These are phyloP conservation scores for Odontarrhena argentea DNA, from an alignment of 345 rosid species.

Conservation along the genomic window DNA sequence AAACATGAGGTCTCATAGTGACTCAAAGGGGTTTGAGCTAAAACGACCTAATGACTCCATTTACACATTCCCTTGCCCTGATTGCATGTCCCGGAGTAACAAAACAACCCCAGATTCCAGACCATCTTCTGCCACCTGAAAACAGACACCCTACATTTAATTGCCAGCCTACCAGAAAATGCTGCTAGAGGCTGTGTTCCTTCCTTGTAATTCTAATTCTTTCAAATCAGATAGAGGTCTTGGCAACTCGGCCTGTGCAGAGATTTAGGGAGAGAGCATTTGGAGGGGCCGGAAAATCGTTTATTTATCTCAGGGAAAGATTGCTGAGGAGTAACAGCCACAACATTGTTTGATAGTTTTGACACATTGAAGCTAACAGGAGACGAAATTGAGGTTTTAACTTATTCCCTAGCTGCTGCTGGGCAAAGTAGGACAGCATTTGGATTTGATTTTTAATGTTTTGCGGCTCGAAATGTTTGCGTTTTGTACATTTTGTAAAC, in stretches of 20 bases:
- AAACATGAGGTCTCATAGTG: constrained; percentile 89
- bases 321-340: constrained; percentile 27
- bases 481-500: constrained; percentile 42
- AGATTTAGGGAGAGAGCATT: constrained; percentile 30
- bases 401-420: constrained; percentile 30
- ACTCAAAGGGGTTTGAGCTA: constrained; percentile 88
- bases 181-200: constrained; percentile 40
- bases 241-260: constrained; percentile 14
- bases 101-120: constrained; percentile 53
- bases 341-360: constrained; percentile 42
- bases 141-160: not conserved
- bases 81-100: constrained; percentile 89
- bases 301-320: constrained; percentile 26
- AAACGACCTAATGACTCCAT: constrained; percentile 86
- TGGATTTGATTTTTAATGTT: constrained; percentile 21
- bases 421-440: constrained; percentile 33
- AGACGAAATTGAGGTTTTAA: constrained; percentile 22
- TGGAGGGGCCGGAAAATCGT: constrained; percentile 6
- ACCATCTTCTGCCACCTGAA: constrained; percentile 40
- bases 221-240: constrained; percentile 45
- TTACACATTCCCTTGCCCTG: constrained; percentile 94
- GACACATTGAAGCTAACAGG: constrained; percentile 39
- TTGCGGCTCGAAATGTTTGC: constrained; percentile 36
- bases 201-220: constrained; percentile 47
- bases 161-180: constrained; percentile 16